Base-by-base conservation (phyloP, 108 stramenopile genomes). In the Mediolabrus comicus region DNA sequence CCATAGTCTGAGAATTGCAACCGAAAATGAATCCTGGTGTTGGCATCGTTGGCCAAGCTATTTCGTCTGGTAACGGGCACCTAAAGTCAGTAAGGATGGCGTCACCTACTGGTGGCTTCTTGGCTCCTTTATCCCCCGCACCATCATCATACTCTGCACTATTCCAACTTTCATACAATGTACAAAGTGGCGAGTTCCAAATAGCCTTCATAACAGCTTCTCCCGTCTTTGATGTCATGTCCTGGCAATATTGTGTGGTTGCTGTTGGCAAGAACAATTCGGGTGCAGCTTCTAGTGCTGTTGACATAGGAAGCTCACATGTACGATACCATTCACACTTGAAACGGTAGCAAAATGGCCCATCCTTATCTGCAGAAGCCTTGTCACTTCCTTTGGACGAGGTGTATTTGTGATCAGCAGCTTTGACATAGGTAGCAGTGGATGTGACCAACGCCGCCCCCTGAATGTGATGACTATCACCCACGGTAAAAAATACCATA, bases 11-110 rank as follows among this genome's bases (percentile, higher is more conserved):
- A 43, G 82, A 75, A 30, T 83, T 87, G 59, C 90, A 92, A 30
- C 94, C 94, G 89, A 95, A 95, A 27, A 95, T 92, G 54, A 92
- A 91, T 19, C 94, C 94, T 12, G 94, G 94, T 10, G 87, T 87
- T 26, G 91, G 94, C 65, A 87, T 76, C 3, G 76, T 74, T 0
- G 94, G 94, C 94, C 94, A 95, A 28, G 84, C 74, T 25, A 81
- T 41, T 67, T 92, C 87, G 24, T 90, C 80, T 0, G 86, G 66
- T 17, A 65, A 60, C 5, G 94, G 94, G 67, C 82, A 83, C 43
- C 86, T 81, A 75, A 95, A 92, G 69, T 90, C 89, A 3, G 84
- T 79, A 53, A 95, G 67, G 9, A 89, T 66, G 22, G 76, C 85
- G 65, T 93, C 87, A 0, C 75, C 77, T 22, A 76, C 72, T 6